Percentiles rank a stretch among this genome's conserved stretches.
These are phyloP conservation scores for Fusarium heterosporum DNA, from an alignment of 2,329 filamentous ascomycete genomes.

Conservation along the genomic window DNA sequence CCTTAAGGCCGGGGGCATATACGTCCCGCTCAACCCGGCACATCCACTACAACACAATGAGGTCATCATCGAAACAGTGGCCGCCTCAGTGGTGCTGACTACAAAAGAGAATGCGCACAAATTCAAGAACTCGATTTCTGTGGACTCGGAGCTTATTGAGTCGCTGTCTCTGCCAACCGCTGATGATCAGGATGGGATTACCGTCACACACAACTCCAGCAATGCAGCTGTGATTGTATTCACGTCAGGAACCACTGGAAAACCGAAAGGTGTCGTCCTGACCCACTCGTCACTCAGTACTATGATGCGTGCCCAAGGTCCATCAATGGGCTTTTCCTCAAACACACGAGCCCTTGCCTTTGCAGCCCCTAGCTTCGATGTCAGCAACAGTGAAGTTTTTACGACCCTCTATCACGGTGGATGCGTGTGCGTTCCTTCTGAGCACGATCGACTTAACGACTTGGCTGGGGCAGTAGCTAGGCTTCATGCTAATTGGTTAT, in stretches of 20 bases:
- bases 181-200: constrained; percentile 7
- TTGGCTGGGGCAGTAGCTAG: constrained; percentile 37
- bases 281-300: constrained; percentile 21
- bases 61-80: constrained; percentile 7
- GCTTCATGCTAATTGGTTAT: constrained; percentile 32
- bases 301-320: constrained; percentile 16
- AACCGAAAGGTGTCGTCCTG: constrained; percentile 8
- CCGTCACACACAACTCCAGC: constrained; percentile 4
- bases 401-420: constrained; percentile 8
- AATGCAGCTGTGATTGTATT: constrained; percentile 18
- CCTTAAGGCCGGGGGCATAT: constrained; percentile 44
- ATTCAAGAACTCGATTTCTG: constrained; percentile 9
- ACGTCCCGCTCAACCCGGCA: constrained; percentile 33
- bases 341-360: constrained; percentile 12
- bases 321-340: constrained; percentile 10
- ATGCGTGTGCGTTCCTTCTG: constrained; percentile 9
- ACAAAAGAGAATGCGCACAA: constrained; percentile 4
- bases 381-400: constrained; percentile 5
- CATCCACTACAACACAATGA: constrained; percentile 15
- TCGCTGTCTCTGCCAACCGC: constrained; percentile 7
- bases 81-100: constrained; percentile 7
- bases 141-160: constrained; percentile 12
- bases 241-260: constrained; percentile 11
- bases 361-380: constrained; percentile 12
- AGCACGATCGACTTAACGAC: constrained; percentile 53